Evolutionary conservation across 306 rosid genomes (phyloP), one percentile per base, ranked within the genome.

Genomic region (Prunus kanzakura): DNA sequence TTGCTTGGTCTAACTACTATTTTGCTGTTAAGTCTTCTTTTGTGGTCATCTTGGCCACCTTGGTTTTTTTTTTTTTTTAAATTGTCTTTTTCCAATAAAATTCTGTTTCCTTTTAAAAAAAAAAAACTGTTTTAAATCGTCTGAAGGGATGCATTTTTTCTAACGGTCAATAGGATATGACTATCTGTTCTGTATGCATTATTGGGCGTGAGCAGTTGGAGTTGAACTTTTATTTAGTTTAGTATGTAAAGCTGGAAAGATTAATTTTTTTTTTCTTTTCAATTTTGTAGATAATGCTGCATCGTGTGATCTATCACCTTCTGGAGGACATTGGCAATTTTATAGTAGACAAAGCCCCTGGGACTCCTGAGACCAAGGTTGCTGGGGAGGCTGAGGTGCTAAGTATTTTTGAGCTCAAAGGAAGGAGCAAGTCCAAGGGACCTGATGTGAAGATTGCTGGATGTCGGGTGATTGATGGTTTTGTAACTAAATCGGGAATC

Each of bases 301-400:
- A 95, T 50, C 91, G 97, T 4, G 97, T 95, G 66, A 95, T 92
- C 75, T 95, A 95, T 89, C 98, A 80, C 82, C 95, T 92, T 22
- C 73, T 95, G 88, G 98, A 95, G 81, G 97, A 92, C 54, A 80
- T 95, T 29, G 98, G 97, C 58, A 85, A 87, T 80, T 70, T 92
- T 85, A 91, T 95, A 51, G 90, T 95, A 74, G 98, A 95, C 67
- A 95, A 85, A 88, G 96, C 97, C 57, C 97, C 97, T 1, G 98
- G 98, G 52, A 95, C 97, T 47, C 69, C 6, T 50, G 98, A 95
- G 80, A 90, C 90, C n/a, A 89, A 88, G 50, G 87, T 92, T n/a
- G 87, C 97, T 2, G 98, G 97, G 71, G 87, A 90, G 75, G 97
- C 97, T 4, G 97, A 95, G 88, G 96, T 95, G 85, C 82, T 92